Percentiles rank a stretch among this genome's conserved stretches.
Evolutionary conservation across 116 monocot species (phyloP).

Genomic region (Dioscorea cayenensis): DNA sequence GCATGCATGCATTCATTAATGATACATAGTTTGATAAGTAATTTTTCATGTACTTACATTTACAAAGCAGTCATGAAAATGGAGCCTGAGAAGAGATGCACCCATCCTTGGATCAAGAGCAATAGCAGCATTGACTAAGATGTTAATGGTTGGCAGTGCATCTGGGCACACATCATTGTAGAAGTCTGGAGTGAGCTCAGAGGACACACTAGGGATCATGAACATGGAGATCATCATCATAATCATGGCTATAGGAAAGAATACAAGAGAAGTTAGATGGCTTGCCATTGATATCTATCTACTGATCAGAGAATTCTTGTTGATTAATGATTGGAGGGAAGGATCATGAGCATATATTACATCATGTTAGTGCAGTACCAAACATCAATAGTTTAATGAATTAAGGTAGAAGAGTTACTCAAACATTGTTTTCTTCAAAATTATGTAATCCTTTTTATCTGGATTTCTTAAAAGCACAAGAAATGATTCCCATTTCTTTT

Average conservation of each 20-base stretch:
- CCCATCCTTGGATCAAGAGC: conserved; percentile 9
- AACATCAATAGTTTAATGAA: background rate
- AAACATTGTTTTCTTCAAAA: background rate
- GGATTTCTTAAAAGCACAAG: background rate
- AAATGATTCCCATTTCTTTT: too few species aligned
- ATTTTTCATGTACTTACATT: background rate
- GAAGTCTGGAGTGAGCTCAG: conserved; percentile 4
- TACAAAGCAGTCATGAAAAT: conserved; percentile 18
- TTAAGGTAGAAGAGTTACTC: too few species aligned
- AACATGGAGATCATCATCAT: background rate
- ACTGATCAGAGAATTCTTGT: background rate
- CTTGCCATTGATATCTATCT: background rate
- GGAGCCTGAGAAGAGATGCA: conserved; percentile 7
- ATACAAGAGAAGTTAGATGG: background rate
- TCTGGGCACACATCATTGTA: conserved; percentile 3
- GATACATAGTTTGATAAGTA: background rate
- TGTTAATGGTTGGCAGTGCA: conserved; percentile 6
- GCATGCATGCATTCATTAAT: background rate
- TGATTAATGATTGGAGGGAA: background rate
- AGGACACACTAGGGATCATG: background rate
- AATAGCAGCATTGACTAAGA: background rate
- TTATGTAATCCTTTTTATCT: background rate
- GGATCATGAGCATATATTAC: background rate
- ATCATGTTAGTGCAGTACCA: background rate
- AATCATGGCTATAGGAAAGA: background rate